Percentiles rank a stretch among this genome's conserved stretches.
Conservation (phyloP, 1,139 yeast genomes). For the Suhomyces taliae region DNA sequence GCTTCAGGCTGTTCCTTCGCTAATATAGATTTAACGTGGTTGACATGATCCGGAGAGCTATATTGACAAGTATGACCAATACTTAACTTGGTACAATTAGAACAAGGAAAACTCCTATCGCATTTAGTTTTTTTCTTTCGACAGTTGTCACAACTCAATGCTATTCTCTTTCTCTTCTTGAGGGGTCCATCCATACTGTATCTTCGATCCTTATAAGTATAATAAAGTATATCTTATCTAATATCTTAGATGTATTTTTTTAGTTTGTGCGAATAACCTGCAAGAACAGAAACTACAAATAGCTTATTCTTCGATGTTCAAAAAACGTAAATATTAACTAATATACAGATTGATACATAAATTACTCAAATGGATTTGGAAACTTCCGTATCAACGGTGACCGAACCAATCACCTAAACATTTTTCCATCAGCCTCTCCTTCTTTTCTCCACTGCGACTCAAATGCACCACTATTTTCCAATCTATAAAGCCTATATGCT, state of each 20-base stretch:
- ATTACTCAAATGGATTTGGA: neutral
- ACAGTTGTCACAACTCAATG: constrained; percentile 24
- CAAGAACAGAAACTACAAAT: too few species aligned
- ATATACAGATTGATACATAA: too few species aligned
- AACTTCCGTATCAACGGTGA: neutral
- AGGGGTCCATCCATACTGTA: constrained; percentile 6
- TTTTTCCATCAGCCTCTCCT: constrained; percentile 68
- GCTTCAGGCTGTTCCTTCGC: neutral
- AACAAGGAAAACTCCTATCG: constrained; percentile 15
- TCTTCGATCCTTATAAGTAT: too few species aligned
- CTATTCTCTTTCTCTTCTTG: constrained; percentile 20
- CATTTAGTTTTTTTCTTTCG: constrained; percentile 17
- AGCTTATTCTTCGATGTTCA: too few species aligned
- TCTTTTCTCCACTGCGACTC: constrained; percentile 67
- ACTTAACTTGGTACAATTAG: constrained; percentile 14
- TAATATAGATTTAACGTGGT: constrained; percentile 6
- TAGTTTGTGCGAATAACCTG: too few species aligned
- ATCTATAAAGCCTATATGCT: constrained; percentile 76
- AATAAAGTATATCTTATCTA: too few species aligned
- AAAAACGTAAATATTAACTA: too few species aligned
- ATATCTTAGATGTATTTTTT: too few species aligned
- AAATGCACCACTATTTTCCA: constrained; percentile 67
- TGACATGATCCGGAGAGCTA: constrained; percentile 15
- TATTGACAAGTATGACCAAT: constrained; percentile 14
- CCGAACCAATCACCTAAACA: constrained; percentile 51